Base-by-base conservation (phyloP, 768 basidiomycete genomes). In the Mycena rebaudengoi region DNA sequence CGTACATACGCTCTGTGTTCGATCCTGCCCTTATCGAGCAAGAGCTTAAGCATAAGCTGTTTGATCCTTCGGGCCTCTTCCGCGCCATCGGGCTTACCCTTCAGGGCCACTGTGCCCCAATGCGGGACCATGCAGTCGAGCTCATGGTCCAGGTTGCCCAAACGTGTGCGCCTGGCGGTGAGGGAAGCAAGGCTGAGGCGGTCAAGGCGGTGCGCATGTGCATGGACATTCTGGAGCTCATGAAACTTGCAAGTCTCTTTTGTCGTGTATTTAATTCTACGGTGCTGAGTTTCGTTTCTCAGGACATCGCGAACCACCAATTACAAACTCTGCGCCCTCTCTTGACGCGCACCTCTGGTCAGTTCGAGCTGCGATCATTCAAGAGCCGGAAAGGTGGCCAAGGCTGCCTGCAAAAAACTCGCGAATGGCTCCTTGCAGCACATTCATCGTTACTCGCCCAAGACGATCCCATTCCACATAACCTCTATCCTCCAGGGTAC, bases 251-350 rank as follows among this genome's bases (percentile, higher is more conserved):
- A 72, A 72, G 92, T 86, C 30, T 63, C 32, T 56, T 72, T 44
- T 48, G 57, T 66, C 35, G 21, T 20, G 58, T n/a, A n/a, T n/a
- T n/a, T n/a, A n/a, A n/a, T n/a, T n/a, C n/a, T n/a, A n/a, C n/a
- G n/a, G n/a, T n/a, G n/a, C n/a, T n/a, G n/a, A n/a, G n/a, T n/a
- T n/a, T n/a, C n/a, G n/a, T n/a, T n/a, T 26, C 72, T 40, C 71
- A 97, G 95, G 96, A 98, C 75, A 96, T 98, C 65, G 96, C 96
- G 26, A 98, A 98, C 74, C 96, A 97, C 78, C 96, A 97, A 78
- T 86, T 98, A 30, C 91, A 95, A 72, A 90, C 92, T 30, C 83
- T 96, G n/a, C 90, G 95, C 50, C 94, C 95, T n/a, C 94, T 90
- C 80, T 86, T 98, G 59, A 84, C 93, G 69, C 87, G 89, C 62